These are phyloP conservation scores for Lactarius vividus DNA, from an alignment of 768 basidiomycete species.

Conservation along the genomic window DNA sequence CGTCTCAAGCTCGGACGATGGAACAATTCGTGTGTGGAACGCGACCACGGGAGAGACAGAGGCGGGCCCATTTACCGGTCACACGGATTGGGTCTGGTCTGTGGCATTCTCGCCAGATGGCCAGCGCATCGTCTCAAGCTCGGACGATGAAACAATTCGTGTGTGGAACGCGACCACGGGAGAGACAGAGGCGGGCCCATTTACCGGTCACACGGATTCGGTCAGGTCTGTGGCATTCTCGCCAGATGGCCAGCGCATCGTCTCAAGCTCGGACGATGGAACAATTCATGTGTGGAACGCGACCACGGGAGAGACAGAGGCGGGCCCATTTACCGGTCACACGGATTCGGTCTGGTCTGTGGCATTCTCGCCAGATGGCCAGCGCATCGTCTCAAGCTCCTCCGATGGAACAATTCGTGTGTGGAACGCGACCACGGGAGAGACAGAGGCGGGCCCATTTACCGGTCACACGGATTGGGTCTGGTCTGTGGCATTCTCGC, in stretches of 20 bases:
- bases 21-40: background rate
- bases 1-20: background rate
- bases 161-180: background rate
- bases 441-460: background rate
- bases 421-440: background rate
- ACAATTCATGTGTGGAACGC: background rate
- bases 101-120: background rate
- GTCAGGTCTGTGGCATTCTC: background rate
- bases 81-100: background rate
- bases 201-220: background rate
- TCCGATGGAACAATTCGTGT: background rate
- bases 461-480: background rate
- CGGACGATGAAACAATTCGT: background rate
- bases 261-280: background rate
- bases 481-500: background rate
- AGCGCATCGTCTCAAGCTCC: constrained; percentile 11
- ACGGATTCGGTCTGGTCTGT: background rate
- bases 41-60: too few relatives aligned
- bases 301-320: background rate
- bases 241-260: background rate
- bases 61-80: too few relatives aligned
- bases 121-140: background rate
- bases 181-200: background rate
- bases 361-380: background rate
- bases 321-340: background rate